phyloP scores from a whole-genome alignment of 176 grass and related monocot genomes.

The Urochloa ruziziensis region DNA sequence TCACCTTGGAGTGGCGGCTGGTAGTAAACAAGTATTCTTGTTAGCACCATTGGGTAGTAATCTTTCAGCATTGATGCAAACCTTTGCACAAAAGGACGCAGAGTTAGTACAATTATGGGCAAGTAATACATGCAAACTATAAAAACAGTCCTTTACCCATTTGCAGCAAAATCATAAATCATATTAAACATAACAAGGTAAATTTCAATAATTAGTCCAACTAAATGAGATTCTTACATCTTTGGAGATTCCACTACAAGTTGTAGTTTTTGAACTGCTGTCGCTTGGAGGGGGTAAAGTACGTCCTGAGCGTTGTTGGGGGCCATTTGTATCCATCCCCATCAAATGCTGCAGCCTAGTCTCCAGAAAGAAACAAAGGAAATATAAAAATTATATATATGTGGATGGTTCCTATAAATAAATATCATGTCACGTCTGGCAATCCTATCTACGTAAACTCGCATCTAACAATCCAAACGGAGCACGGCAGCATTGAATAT shows the following conservation, averaged over 20 bases:
- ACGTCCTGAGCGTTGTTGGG: slow-evolving; percentile 39
- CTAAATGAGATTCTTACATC: slow-evolving; percentile 40
- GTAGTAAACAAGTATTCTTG: slow-evolving; percentile 28
- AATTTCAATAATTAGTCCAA: slow-evolving; percentile 1
- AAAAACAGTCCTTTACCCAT: neutral
- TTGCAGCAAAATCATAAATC: neutral
- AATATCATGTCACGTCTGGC: neutral
- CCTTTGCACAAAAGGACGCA: slow-evolving; percentile 29
- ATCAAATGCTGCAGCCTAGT: slow-evolving; percentile 52
- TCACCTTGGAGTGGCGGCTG: slow-evolving; percentile 36
- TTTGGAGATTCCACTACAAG: slow-evolving; percentile 27
- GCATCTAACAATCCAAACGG: neutral
- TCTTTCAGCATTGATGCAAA: slow-evolving; percentile 14
- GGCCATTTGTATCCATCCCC: slow-evolving; percentile 40
- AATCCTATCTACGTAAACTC: neutral
- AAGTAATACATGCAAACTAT: slow-evolving; percentile 10
- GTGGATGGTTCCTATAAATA: neutral
- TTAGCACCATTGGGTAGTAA: slow-evolving; percentile 18
- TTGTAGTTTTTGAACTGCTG: slow-evolving; percentile 27
- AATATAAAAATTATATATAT: neutral
- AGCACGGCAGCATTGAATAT: neutral
- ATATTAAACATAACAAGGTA: neutral
- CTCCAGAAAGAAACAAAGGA: neutral
- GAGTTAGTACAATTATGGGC: slow-evolving; percentile 27
- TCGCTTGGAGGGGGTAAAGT: slow-evolving; percentile 48